These are phyloP conservation scores for Coemansia sp. DNA, from an alignment of 192 early-diverging fungal species.

Conservation along the genomic window DNA sequence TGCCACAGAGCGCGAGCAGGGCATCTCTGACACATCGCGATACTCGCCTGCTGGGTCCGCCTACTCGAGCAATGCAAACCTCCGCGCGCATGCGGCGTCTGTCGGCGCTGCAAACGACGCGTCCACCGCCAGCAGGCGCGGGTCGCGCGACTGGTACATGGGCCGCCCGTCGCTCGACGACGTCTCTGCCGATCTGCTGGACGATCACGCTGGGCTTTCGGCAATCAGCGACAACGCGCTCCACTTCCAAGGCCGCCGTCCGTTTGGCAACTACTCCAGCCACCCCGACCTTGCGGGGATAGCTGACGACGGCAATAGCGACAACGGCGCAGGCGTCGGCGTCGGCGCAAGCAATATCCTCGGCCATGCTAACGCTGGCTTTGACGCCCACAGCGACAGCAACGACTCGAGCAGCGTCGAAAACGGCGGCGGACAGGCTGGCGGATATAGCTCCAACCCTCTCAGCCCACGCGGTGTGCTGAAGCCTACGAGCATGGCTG, in stretches of 20 bases:
- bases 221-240: not conserved
- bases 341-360: not conserved
- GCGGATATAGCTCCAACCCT: not conserved
- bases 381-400: constrained; percentile 21
- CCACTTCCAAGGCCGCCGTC: constrained; percentile 2
- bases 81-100: constrained; percentile 14
- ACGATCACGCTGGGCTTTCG: constrained; percentile 11
- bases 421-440: not conserved
- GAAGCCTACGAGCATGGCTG: constrained; percentile 40
- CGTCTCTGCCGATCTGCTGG: not conserved
- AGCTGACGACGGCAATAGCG: not conserved
- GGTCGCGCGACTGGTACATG: constrained; percentile 47
- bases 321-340: constrained; percentile 6
- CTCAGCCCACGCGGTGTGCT: not conserved
- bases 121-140: constrained; percentile 5
- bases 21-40: constrained; percentile 20
- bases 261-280: constrained; percentile 10
- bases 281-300: not conserved
- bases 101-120: constrained; percentile 12
- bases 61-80: constrained; percentile 19
- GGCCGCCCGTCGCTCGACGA: constrained; percentile 42
- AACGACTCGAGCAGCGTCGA: constrained; percentile 15
- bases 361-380: not conserved
- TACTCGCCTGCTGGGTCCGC: constrained; percentile 32
- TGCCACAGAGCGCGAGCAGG: constrained; percentile 46